Evolutionary conservation across 768 basidiomycete genomes (phyloP), one percentile per base, ranked within the genome.

Genomic region (Royoungia palumana): DNA sequence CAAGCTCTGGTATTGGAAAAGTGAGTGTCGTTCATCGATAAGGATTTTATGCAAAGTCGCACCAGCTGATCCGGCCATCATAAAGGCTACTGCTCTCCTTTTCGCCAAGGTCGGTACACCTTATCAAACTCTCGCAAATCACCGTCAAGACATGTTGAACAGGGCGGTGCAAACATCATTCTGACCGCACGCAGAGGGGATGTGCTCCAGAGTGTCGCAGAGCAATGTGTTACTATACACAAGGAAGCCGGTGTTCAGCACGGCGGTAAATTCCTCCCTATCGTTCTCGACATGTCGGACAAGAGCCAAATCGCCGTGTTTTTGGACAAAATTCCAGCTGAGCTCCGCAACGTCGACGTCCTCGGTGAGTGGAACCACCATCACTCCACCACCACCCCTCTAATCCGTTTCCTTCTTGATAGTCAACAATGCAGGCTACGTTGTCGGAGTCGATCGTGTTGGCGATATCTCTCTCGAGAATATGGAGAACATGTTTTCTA

Each of bases 161-260:
- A 92, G 86, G 90, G 83, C 36, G 94, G 94, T 36, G 83, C 90
- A 24, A 94, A 95, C 62, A 71, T 95, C 36, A 87, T 95, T 60
- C 80, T 95, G 36, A 73, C 89, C 14, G 92, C 93, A 41, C 81
- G 94, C 43, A 78, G 94, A 37, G 70, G 61, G 35, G 90, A 94
- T 17, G 81, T 79, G 27, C 76, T 96, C 39, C 75, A 82, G 54
- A 70, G 70, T n/a, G 87, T 94, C 37, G 75, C 80, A 27, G 81
- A 83, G 46, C 77, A 80, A 13, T 91, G 87, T 58, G 56, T 70
- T 22, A 72, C 74, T 17, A 91, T 87, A 14, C 85, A 90, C 69
- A 81, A 83, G 56, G 83, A 79, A 60, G 81, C 86, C 1, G 86
- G 85, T 35, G 65, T 85, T 25, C 76, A 79, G 36, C 77, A 83